Conservation (phyloP, 2,329 filamentous ascomycete species). For the Colletotrichum navitas region DNA sequence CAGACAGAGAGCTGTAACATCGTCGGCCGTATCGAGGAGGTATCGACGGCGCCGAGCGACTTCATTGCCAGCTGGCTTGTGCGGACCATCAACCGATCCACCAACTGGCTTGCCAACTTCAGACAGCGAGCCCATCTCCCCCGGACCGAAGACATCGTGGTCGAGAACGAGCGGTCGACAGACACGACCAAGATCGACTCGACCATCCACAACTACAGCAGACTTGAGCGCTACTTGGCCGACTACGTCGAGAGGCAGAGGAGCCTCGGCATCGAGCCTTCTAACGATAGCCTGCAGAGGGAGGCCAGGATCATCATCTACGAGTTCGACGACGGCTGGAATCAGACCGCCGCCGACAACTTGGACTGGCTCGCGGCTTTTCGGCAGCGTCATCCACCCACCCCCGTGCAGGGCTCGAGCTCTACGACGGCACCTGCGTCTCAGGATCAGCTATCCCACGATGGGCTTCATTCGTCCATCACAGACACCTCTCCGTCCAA, state of each 20-base stretch:
- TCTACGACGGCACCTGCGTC: slow-evolving; percentile 21
- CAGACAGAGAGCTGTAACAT: slow-evolving; percentile 71
- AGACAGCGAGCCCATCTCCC: slow-evolving; percentile 69
- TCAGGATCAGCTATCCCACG: slow-evolving; percentile 6
- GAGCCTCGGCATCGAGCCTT: slow-evolving; percentile 60
- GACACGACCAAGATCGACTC: slow-evolving; percentile 69
- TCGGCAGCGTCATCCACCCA: slow-evolving; percentile 57
- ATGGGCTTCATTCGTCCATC: slow-evolving; percentile 4
- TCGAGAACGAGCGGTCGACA: slow-evolving; percentile 62
- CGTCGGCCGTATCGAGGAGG: slow-evolving; percentile 67
- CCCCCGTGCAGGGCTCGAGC: slow-evolving; percentile 13
- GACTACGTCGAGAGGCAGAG: slow-evolving; percentile 64
- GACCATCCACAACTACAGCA: slow-evolving; percentile 69
- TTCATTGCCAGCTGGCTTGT: slow-evolving; percentile 68
- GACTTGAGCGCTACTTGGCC: slow-evolving; percentile 68
- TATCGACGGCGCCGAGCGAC: slow-evolving; percentile 62
- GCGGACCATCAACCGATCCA: slow-evolving; percentile 62
- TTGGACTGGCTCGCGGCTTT: slow-evolving; percentile 66
- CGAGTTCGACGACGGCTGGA: slow-evolving; percentile 73
- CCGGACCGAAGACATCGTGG: slow-evolving; percentile 66
- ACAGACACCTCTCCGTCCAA: slow-evolving; percentile 21
- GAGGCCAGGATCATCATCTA: slow-evolving; percentile 73
- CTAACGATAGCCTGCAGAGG: slow-evolving; percentile 67
- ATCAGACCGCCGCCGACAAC: slow-evolving; percentile 72
- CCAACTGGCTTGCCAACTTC: slow-evolving; percentile 68